A percentile compares a stretch with the other conserved stretches of the same genome.
phyloP scores from a whole-genome alignment of 2,329 filamentous ascomycete species.

The Cytospora piceicola region DNA sequence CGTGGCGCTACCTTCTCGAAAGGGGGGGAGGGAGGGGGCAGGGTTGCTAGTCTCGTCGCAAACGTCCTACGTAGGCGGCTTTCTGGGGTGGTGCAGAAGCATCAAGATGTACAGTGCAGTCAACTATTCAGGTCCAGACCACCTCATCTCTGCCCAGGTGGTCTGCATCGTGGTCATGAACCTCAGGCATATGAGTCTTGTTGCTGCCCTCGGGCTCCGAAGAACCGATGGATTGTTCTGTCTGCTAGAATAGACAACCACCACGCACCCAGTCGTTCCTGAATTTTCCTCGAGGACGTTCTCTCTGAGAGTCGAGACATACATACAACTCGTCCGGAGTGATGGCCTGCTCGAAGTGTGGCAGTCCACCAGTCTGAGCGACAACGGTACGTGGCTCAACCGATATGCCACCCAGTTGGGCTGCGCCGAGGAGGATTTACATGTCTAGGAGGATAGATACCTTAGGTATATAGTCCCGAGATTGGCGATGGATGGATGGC shows the following conservation, averaged over 20 bases:
- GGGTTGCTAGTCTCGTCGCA: background rate
- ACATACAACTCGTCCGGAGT: too few relatives aligned
- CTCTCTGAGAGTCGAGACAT: too few relatives aligned
- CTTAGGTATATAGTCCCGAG: too few relatives aligned
- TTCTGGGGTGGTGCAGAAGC: background rate
- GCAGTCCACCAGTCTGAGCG: too few relatives aligned
- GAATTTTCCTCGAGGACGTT: too few relatives aligned
- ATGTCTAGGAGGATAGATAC: too few relatives aligned
- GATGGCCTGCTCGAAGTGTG: too few relatives aligned
- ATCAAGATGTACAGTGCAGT: background rate
- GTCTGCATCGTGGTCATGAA: background rate
- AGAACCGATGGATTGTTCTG: background rate
- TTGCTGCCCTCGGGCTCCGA: background rate
- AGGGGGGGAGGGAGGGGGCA: too few relatives aligned
- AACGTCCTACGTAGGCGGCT: background rate
- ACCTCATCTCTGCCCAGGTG: background rate
- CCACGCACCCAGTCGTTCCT: too few relatives aligned
- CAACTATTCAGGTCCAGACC: background rate
- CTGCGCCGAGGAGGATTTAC: background rate
- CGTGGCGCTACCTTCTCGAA: background rate
- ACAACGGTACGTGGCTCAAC: too few relatives aligned
- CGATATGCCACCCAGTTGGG: background rate
- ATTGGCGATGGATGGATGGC: background rate
- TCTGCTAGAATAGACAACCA: too few relatives aligned
- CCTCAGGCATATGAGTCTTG: background rate